phyloP scores from a whole-genome alignment of 176 grass and related monocot species.

The Aegilops speltoides region DNA sequence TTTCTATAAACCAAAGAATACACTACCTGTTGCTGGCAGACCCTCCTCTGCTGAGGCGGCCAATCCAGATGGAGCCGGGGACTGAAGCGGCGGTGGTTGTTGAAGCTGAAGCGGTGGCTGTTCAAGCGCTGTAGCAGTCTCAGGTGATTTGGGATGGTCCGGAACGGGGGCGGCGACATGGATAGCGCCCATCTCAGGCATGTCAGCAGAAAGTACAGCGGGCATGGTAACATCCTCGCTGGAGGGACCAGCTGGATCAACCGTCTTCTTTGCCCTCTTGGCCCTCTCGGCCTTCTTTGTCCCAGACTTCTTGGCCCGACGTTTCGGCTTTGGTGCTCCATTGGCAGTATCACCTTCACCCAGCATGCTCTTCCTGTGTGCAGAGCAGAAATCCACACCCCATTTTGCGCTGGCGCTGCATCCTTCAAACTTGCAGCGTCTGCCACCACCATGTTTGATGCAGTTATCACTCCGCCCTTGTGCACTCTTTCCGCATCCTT shows the following conservation, averaged over 20 bases:
- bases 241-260: neutral
- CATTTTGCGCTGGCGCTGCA: conserved; percentile 43
- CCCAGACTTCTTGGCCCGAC: neutral
- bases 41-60: conserved; percentile 17
- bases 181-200: neutral
- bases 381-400: conserved; percentile 41
- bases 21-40: neutral
- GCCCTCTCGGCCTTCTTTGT: neutral
- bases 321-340: conserved; percentile 1
- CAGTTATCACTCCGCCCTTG: conserved; percentile 44
- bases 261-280: conserved; percentile 19
- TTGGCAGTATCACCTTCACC: neutral
- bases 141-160: conserved; percentile 12
- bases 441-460: conserved; percentile 45
- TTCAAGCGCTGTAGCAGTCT: neutral
- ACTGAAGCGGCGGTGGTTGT: neutral
- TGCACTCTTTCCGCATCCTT: conserved; percentile 47
- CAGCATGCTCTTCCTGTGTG: conserved; percentile 33
- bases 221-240: neutral
- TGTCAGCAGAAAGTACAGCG: neutral
- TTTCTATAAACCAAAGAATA: conserved; percentile 33
- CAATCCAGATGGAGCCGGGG: neutral
- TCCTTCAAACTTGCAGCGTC: conserved; percentile 37
- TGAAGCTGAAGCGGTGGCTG: too few species aligned
- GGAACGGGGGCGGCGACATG: neutral